phyloP scores from a whole-genome alignment of 352 stramenopile genomes.

The Blastocystis sp. region DNA sequence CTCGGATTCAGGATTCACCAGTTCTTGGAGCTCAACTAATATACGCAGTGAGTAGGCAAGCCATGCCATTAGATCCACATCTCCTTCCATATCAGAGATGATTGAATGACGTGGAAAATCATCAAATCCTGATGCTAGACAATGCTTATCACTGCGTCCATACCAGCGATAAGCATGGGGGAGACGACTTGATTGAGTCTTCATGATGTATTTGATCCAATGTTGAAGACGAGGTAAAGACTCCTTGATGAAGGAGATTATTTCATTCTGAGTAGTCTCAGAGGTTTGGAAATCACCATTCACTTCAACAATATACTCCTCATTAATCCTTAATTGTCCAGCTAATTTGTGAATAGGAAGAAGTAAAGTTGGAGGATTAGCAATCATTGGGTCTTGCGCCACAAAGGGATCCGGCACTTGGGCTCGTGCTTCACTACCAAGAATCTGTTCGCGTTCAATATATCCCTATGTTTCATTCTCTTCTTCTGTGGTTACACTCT shows the following conservation, averaged over 20 bases:
- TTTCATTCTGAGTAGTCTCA: neutral
- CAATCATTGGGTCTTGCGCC: slow-evolving; percentile 83
- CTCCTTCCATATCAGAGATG: slow-evolving; percentile 78
- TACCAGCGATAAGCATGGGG: neutral
- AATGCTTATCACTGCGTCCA: slow-evolving; percentile 14
- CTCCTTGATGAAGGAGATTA: neutral
- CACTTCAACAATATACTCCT: neutral
- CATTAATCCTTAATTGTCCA: neutral
- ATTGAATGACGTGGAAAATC: slow-evolving; percentile 83
- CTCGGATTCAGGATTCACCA: neutral
- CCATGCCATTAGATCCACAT: slow-evolving; percentile 86
- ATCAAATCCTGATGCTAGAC: slow-evolving; percentile 79
- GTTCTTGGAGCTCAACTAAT: neutral
- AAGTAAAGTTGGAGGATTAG: slow-evolving; percentile 85
- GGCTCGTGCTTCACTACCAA: slow-evolving; percentile 75
- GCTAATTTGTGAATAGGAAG: slow-evolving; percentile 81
- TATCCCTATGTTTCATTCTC: slow-evolving; percentile 75
- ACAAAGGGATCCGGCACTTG: slow-evolving; percentile 84
- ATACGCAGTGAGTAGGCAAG: slow-evolving; percentile 75
- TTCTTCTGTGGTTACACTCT: neutral
- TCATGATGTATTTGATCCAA: slow-evolving; percentile 11
- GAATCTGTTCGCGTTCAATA: slow-evolving; percentile 86
- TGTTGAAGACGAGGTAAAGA: neutral
- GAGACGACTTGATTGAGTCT: slow-evolving; percentile 3
- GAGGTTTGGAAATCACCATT: neutral